These are phyloP conservation scores for Quercus parvula DNA, from an alignment of 306 rosid species.

Conservation along the genomic window DNA sequence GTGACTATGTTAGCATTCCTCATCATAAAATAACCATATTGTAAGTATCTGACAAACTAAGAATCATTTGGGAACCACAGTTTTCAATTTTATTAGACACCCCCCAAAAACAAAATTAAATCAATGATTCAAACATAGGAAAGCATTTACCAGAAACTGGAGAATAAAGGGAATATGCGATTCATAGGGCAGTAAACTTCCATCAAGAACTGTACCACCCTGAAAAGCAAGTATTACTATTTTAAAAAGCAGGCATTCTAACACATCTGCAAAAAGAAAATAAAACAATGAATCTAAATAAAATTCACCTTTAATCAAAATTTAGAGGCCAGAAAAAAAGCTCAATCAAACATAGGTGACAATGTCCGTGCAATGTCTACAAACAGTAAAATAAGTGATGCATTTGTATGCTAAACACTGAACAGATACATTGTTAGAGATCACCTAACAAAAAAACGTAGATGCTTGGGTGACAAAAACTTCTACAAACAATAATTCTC, in stretches of 20 bases:
- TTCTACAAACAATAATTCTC: no score
- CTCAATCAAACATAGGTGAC: not conserved
- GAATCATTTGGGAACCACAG: constrained; percentile 2
- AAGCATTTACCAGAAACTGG: constrained; percentile 50
- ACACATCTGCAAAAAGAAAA: not conserved
- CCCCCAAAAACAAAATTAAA: not conserved
- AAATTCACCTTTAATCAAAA: not conserved
- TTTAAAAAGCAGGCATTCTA: not conserved
- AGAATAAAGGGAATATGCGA: not conserved
- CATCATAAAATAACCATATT: not conserved
- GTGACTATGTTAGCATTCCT: not conserved
- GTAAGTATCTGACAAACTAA: not conserved
- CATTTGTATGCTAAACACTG: not conserved
- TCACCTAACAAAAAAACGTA: not conserved
- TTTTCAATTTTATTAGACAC: constrained; percentile 5
- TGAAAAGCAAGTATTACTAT: not conserved
- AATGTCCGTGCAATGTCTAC: not conserved
- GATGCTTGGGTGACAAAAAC: not conserved
- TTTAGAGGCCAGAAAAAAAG: not conserved
- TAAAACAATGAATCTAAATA: not conserved
- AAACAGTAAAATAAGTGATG: not conserved
- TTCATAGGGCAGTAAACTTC: no score
- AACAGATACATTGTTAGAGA: not conserved
- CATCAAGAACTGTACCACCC: constrained; percentile 12
- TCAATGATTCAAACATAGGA: not conserved